Evolutionary conservation across 208 protist species (phyloP), one percentile per base, ranked within the genome.

Genomic region (Kentomonas sorsogonicus): DNA sequence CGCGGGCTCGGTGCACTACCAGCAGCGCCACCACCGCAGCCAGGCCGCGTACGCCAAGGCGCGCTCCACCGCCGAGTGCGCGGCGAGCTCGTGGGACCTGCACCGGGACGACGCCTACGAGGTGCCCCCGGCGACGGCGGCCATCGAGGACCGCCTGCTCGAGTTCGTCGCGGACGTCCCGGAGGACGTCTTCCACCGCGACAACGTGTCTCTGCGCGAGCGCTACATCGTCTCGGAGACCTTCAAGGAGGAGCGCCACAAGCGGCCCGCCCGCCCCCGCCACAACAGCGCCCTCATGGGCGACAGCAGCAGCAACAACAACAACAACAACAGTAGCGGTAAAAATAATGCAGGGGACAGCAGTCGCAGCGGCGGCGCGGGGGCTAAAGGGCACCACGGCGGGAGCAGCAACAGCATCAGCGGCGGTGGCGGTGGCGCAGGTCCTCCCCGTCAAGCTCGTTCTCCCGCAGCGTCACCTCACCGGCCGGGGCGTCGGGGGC

Each of bases 21-120:
- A 82, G 6, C 20, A 72, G 18, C 63, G 70, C 16, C 54, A 63
- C 34, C 46, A 43, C n/a, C 58, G 53, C 18, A 36, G 66, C 34
- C 63, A 83, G 6, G 60, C 66, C 13, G 59, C 55, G n/a, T 53
- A 68, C 36, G 61, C 62, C 9, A 67, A 67, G 52, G 51, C 64
- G 15, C 23, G 85, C 13, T 71, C 74, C 7, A 63, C 60, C n/a
- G 54, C 81, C 18, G 72, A 74, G 40, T 66, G 61, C 46, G 75
- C 62, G 22, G 60, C 58, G 25, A 89, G 78, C 45, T 47, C 74
- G 10, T 92, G 81, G 80, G 73, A 83, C 29, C 56, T 87, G 22
- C 74, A 86, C 46, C 43, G 74, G 26, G 54, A 72, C 2, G 79
- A 79, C 25, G 62, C 77, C 4, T 87, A 74, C 57, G 58, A 72